phyloP scores from a whole-genome alignment of 805 yeast genomes.

The Wickerhamomyces chaumierensis region DNA sequence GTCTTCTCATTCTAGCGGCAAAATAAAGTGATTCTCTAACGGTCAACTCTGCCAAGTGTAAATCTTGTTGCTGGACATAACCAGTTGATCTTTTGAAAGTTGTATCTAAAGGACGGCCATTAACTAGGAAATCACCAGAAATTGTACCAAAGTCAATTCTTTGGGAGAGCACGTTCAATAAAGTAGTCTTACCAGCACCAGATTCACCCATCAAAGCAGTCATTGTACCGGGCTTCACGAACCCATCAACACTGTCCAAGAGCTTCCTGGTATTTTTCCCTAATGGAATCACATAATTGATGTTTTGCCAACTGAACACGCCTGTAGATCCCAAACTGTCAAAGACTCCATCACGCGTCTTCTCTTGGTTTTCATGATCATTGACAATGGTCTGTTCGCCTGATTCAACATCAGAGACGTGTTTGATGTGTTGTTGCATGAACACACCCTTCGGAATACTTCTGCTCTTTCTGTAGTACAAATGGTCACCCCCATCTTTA shows the following conservation, averaged over 20 bases:
- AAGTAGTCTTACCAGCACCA: conserved; percentile 67
- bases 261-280: conserved; percentile 25
- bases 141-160: conserved; percentile 27
- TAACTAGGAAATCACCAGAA: conserved; percentile 32
- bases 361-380: conserved; percentile 9
- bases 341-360: conserved; percentile 10
- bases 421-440: conserved; percentile 8
- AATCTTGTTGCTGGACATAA: conserved; percentile 73
- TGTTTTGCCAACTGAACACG: conserved; percentile 22
- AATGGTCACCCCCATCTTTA: conserved; percentile 59
- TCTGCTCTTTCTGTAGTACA: conserved; percentile 42
- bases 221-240: conserved; percentile 6
- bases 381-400: conserved; percentile 18
- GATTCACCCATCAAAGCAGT: conserved; percentile 70
- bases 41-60: conserved; percentile 52
- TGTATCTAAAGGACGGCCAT: conserved; percentile 23
- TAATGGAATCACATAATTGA: conserved; percentile 22
- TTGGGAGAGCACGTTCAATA: conserved; percentile 52
- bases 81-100: conserved; percentile 33
- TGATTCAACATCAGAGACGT: conserved; percentile 17
- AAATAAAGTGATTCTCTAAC: conserved; percentile 66
- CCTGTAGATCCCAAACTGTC: conserved; percentile 20
- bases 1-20: conserved; percentile 64
- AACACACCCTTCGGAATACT: conserved; percentile 35
- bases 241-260: conserved; percentile 6